Evolutionary conservation across 1,139 yeast species (phyloP), one percentile per base, ranked within the genome.

Genomic region (Pichia sp.): DNA sequence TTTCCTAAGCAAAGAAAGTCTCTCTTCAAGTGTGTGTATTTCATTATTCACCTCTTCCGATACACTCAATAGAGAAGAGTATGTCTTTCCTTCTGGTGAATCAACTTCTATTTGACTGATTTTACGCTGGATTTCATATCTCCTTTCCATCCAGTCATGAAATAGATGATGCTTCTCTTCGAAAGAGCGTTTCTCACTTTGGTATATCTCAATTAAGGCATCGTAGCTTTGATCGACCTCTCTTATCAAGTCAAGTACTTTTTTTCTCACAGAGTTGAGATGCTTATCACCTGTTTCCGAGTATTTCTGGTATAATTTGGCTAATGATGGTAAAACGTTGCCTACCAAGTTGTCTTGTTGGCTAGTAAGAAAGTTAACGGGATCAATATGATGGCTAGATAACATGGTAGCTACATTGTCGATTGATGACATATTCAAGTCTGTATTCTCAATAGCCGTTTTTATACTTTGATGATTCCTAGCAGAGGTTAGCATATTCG

Each of bases 181-280:
- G 22, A 65, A 63, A 14, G 55, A 54, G 1, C 49, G 44, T 2
- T 58, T 50, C 29, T 74, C 77, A 6, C 60, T 55, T 1, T 56
- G 48, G 47, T 74, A 75, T 1, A 74, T 53, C 48, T 75, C 83
- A 39, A 60, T 58, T 40, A 72, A 60, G 1, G 77, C 66, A 37
- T 65, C 66, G 43, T 67, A 64, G 29, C 64, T 60, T 34, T 67
- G 69, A 1, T 68, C 62, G 7, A 72, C 44, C 37, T 64, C 65
- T 21, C 52, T 54, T 27, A 68, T 59, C 33, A 55, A 11, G 2
- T 29, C 28, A n/a, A 50, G 22, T 1, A 56, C 34, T 7, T 34
- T 27, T 3, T 48, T 44, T 35, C 79, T 50, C 2, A 58, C 47
- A 12, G 51, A 43, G 22, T 51, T 40, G 21, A 70, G 53, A 27